phyloP scores from a whole-genome alignment of 768 basidiomycete genomes.

The Xanthoconium purpureum region DNA sequence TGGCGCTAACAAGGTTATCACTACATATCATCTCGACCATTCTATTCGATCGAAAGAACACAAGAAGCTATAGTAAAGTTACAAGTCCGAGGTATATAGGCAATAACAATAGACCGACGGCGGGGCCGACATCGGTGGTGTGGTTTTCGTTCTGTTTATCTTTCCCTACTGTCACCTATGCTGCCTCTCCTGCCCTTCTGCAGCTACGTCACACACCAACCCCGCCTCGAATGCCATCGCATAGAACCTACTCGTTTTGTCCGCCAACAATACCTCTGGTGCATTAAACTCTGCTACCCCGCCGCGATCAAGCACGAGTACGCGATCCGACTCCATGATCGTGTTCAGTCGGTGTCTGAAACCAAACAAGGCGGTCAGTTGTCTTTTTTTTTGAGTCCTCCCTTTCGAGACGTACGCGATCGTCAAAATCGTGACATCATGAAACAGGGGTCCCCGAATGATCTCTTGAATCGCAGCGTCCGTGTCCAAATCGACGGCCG shows the following conservation, averaged over 20 bases:
- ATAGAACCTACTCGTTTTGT: constrained; percentile 55
- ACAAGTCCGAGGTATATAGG: no score
- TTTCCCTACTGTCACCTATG: no score
- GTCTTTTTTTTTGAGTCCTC: no score
- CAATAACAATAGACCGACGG: no score
- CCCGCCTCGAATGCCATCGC: constrained; percentile 67
- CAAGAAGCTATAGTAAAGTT: no score
- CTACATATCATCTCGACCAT: no score
- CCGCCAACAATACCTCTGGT: constrained; percentile 61
- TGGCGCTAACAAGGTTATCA: no score
- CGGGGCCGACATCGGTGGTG: no score
- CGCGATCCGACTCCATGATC: constrained; percentile 68
- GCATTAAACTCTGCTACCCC: constrained; percentile 76
- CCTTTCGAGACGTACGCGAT: constrained; percentile 59
- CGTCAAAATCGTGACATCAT: constrained; percentile 77
- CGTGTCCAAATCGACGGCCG: constrained; percentile 90
- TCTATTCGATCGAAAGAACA: no score
- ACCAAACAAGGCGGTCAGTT: no score
- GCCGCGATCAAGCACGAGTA: constrained; percentile 83
- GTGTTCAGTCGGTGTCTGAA: constrained; percentile 76
- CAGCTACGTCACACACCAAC: constrained; percentile 22
- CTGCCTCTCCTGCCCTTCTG: no score
- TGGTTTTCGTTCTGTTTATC: no score
- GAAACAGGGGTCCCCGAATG: constrained; percentile 75
- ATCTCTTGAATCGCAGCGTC: constrained; percentile 87